These are phyloP conservation scores for Adiantum capillusveneris DNA, from an alignment of 75 land plant species.

Conservation along the genomic window DNA sequence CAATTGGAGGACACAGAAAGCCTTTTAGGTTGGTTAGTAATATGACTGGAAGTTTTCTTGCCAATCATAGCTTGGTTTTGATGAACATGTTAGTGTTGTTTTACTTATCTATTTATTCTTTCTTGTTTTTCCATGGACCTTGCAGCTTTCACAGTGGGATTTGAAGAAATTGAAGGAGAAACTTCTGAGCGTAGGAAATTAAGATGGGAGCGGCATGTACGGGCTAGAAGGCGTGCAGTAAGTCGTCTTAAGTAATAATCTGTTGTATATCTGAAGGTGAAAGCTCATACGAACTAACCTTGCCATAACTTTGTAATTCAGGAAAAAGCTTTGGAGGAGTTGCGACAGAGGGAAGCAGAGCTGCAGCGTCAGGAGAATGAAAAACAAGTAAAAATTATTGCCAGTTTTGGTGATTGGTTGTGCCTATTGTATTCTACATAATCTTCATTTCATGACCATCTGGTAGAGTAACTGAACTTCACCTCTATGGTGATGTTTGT, in stretches of 20 bases:
- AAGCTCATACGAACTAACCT: too few relatives aligned
- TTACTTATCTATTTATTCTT: too few relatives aligned
- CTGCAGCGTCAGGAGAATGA: constrained; percentile 4
- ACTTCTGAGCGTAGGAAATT: constrained; percentile 2
- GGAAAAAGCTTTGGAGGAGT: constrained; percentile 12
- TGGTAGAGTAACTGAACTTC: too few relatives aligned
- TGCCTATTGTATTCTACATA: neutral
- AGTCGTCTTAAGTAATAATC: too few relatives aligned
- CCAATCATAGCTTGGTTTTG: neutral
- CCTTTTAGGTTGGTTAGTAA: neutral
- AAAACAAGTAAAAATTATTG: constrained; percentile 5
- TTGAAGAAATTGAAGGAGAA: constrained; percentile 14
- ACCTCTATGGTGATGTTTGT: too few relatives aligned
- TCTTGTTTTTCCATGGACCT: too few relatives aligned
- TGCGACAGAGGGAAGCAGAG: constrained; percentile 3
- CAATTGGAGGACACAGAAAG: neutral
- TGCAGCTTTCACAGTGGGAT: neutral
- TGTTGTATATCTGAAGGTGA: too few relatives aligned
- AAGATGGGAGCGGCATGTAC: constrained; percentile 11
- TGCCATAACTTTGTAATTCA: too few relatives aligned
- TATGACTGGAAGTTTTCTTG: too few relatives aligned
- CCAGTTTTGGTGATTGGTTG: neutral
- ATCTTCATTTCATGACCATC: neutral
- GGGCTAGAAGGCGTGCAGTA: constrained; percentile 2
- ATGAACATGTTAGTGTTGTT: neutral